These are phyloP conservation scores for Voacanga thouarsii DNA, from an alignment of 257 asterid species.

Conservation along the genomic window DNA sequence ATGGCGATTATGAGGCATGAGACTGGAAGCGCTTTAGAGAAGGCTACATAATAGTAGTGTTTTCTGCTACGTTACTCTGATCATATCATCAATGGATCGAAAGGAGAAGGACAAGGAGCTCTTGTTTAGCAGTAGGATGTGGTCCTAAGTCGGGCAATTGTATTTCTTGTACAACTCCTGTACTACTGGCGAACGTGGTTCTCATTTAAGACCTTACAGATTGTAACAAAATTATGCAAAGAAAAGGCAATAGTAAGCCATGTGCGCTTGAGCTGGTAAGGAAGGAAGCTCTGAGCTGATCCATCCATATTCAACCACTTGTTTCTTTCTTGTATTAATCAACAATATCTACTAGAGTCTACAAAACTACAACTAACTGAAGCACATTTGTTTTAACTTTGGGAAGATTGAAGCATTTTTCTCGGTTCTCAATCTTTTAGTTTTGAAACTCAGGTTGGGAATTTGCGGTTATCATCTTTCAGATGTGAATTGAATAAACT, in stretches of 20 bases:
- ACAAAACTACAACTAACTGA: background rate
- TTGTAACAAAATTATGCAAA: background rate
- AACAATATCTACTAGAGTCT: background rate
- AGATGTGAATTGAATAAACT: no score
- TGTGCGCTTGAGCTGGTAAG: background rate
- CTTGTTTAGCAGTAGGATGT: no score
- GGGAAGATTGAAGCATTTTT: no score
- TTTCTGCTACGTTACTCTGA: background rate
- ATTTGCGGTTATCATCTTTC: no score
- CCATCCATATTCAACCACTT: background rate
- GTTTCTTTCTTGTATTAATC: background rate
- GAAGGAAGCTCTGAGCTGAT: background rate
- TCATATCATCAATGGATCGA: no score
- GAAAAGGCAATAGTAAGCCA: background rate
- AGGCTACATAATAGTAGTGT: background rate
- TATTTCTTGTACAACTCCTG: background rate
- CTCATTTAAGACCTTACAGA: background rate
- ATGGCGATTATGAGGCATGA: background rate
- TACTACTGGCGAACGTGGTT: background rate
- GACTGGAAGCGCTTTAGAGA: background rate
- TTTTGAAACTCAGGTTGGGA: no score
- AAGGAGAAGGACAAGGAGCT: background rate
- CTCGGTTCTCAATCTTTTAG: no score
- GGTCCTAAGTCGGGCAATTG: background rate
- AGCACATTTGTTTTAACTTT: no score